Evolutionary conservation across 2,329 filamentous ascomycete species (phyloP), one percentile per base, ranked within the genome.

Genomic region (Fusarium tuaranense): DNA sequence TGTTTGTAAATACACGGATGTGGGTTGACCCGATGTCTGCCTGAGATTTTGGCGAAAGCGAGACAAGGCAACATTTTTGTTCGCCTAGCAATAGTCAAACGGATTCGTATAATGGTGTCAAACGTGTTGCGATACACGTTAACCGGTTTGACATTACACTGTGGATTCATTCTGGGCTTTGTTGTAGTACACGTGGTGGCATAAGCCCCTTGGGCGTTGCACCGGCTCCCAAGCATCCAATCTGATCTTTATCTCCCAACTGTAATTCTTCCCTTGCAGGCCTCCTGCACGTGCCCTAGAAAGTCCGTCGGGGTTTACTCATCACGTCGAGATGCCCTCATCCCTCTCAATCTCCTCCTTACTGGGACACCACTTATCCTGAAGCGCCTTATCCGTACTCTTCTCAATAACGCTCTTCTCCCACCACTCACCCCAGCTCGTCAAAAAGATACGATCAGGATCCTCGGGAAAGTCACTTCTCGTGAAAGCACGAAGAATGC

Each of bases 381-480:
- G 88, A 4, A 89, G 80, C 1, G 73, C 71, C 79, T 84, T 84
- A 63, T 89, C 86, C 4, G 88, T 78, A 2, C 81, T 81, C 65
- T 81, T 79, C 14, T 74, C 81, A 62, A 85, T 85, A 3, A 85
- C 81, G 5, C 84, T 81, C 77, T 84, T 87, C 16, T 81, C 76
- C 87, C 87, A 89, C 87, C 87, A 90, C 80, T 89, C 87, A 2
- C 88, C 88, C 87, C 87, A 89, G 73, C 87, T 88, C 0, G 87
- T 89, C 55, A 90, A 74, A 78, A 89, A 89, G 65, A 89, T 87
- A 61, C 84, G 84, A 20, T 89, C 85, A 0, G 84, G 85, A 39
- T 90, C 87, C 30, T 86, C 82, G 2, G 88, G 88, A 46, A 89
- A 81, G 71, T 89, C 87, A 20, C 82, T 81, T 4, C 83, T 77